Evolutionary conservation across 768 basidiomycete species (phyloP), one percentile per base, ranked within the genome.

Genomic region (Lepiota brunneoincarnata): DNA sequence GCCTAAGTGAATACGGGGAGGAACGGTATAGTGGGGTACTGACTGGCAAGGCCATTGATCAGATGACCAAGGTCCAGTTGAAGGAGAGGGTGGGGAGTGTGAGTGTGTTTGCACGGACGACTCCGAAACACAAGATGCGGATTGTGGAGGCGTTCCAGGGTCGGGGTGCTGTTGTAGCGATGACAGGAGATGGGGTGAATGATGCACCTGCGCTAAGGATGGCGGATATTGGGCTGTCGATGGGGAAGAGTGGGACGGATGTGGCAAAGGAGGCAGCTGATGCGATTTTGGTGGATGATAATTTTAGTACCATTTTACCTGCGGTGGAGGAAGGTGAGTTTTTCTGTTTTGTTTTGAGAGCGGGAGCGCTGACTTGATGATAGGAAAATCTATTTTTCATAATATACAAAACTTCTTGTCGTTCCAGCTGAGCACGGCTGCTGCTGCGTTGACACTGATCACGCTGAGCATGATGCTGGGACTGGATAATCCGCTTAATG

Each of bases 111-210:
- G 96, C 95, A 59, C 76, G 96, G 63, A 96, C 94, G 69, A 97
- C 95, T 48, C 95, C 95, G 56, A 83, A 89, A 67, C 96, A 98
- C 69, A 98, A 98, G 75, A 95, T 98, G 93, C 86, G 89, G 49
- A 98, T 98, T 62, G 86, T 98, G 26, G 87, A 92, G 67, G 95
- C 95, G 31, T 94, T 92, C 71, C 95, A 97, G 74, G 71, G 86
- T 55, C 76, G 91, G 43, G 95, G 96, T 0, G 86, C 82, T 9
- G 86, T 98, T 4, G 94, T 98, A 1, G 95, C 93, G 2, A 98
- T 98, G 96, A 97, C 96, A 1, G 95, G 95, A 23, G 95, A 98
- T 67, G 95, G 95, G 67, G 95, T 98, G 14, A 98, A 98, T 67
- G 96, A 98, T 61, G 94, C 96, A 0, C 96, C 95, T 2, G 95